Percentiles rank a stretch among this genome's conserved stretches.
Evolutionary conservation across 192 early-diverging fungal genomes (phyloP).

Genomic region (Backusella morwellensis): DNA sequence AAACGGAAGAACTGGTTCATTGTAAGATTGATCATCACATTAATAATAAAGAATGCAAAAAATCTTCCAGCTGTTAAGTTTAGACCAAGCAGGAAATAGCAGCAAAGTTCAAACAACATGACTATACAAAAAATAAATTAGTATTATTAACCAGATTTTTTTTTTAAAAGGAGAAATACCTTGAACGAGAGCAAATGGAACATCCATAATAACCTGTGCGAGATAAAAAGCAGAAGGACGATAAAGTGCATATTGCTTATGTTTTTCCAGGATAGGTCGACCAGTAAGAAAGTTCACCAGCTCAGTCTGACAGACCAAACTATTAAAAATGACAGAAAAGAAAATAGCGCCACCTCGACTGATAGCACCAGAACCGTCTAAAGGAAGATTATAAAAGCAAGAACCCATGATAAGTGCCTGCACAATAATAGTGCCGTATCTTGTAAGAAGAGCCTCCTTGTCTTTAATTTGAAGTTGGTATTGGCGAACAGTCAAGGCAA

Average conservation of each 20-base stretch:
- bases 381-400: conserved; percentile 62
- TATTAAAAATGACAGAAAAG: conserved; percentile 53
- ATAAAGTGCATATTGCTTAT: conserved; percentile 71
- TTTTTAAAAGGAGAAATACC: not conserved
- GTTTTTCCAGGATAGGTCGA: conserved; percentile 75
- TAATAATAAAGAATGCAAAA: conserved; percentile 54
- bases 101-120: conserved; percentile 52
- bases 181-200: conserved; percentile 49
- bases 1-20: conserved; percentile 61
- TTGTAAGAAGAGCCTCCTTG: conserved; percentile 48
- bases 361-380: conserved; percentile 61
- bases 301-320: conserved; percentile 63
- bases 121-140: conserved; percentile 32
- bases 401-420: conserved; percentile 74
- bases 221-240: conserved; percentile 57
- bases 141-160: not conserved
- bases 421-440: conserved; percentile 44
- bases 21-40: conserved; percentile 51
- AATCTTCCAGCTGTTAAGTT: conserved; percentile 49
- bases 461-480: conserved; percentile 59
- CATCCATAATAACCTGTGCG: conserved; percentile 51
- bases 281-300: conserved; percentile 69
- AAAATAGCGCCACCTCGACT: conserved; percentile 79
- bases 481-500: conserved; percentile 60
- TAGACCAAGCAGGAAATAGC: conserved; percentile 65